Base-by-base conservation (phyloP, 1,139 yeast species). In the Komagataea norvegica region DNA sequence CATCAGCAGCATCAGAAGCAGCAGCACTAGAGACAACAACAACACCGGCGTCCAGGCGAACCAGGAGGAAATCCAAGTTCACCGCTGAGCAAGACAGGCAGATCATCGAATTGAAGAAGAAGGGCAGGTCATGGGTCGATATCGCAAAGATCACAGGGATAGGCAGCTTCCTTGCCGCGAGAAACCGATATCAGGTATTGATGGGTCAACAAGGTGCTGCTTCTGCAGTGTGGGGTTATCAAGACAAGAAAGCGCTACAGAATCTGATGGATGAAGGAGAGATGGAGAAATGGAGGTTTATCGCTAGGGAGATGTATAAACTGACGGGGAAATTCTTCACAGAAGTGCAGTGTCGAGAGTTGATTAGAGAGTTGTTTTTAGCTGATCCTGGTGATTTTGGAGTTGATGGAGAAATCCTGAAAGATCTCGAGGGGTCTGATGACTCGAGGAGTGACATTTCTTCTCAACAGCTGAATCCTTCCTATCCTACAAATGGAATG, bases 151-250 rank as follows among this genome's bases (percentile, higher is more conserved):
- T 70, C 3, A 72, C 86, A 2, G 72, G 74, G 9, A 82, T 83
- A 24, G 84, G 81, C 9, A 73, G 79, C 33, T 79, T 77, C 45
- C 61, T 83, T 32, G 87, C 91, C 0, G 91, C 89, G 0, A 62
- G 93, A 41, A 83, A 83, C 55, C 61, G 93, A 43, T 83, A 83
- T 54, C 93, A 83, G 55, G 93, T 83, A 6, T 68, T 83, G 38
- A 82, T 83, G 43, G 93, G 93, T 3, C 93, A 83, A 56, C 93
- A 83, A 51, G 91, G 93, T 4, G 82, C 84, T 37, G 83, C 84
- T 18, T 70, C 79, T 5, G 72, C 78, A 24, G 71, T 74, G 28
- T 81, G 88, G 84, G 76, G 73, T 17, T 53, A 65, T 1, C 76
- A 74, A 16, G 88, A 81, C 56, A 70, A 75, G 11, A 45, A 59